Evolutionary conservation across 2,329 filamentous ascomycete species (phyloP).

Genomic region (Ceratocystiopsis sp.): DNA sequence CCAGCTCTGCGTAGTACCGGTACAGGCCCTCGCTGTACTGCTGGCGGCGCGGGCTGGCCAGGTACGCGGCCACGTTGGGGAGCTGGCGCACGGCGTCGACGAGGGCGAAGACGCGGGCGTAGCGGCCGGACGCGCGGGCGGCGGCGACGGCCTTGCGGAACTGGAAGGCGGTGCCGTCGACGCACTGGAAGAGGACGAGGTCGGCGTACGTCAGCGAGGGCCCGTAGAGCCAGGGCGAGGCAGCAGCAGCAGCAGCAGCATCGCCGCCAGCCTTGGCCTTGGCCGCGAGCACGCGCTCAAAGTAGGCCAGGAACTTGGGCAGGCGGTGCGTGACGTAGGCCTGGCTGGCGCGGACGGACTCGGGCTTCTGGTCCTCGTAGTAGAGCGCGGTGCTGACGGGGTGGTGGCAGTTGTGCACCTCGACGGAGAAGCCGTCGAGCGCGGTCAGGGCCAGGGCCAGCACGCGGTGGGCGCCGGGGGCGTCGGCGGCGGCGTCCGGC

Average conservation of each 20-base stretch:
- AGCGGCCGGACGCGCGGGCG: constrained; percentile 37
- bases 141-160: constrained; percentile 50
- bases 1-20: constrained; percentile 57
- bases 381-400: constrained; percentile 41
- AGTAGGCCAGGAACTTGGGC: constrained; percentile 57
- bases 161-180: constrained; percentile 45
- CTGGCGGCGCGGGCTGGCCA: constrained; percentile 45
- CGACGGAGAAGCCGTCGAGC: constrained; percentile 51
- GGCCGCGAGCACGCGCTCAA: constrained; percentile 45
- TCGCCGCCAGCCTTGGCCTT: constrained; percentile 27
- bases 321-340: constrained; percentile 45
- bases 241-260: too few relatives aligned
- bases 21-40: constrained; percentile 51
- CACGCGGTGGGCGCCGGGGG: constrained; percentile 27
- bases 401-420: constrained; percentile 62
- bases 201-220: constrained; percentile 53
- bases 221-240: constrained; percentile 48
- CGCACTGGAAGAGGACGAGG: constrained; percentile 50
- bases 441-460: constrained; percentile 50
- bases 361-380: constrained; percentile 62
- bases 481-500: constrained; percentile 23
- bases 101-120: constrained; percentile 43
- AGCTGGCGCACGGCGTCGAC: constrained; percentile 45
- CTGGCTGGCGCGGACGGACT: constrained; percentile 37
- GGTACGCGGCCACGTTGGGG: constrained; percentile 49